Conservation (phyloP, 495 filamentous ascomycete genomes). For the Podospora pseudopauciseta region DNA sequence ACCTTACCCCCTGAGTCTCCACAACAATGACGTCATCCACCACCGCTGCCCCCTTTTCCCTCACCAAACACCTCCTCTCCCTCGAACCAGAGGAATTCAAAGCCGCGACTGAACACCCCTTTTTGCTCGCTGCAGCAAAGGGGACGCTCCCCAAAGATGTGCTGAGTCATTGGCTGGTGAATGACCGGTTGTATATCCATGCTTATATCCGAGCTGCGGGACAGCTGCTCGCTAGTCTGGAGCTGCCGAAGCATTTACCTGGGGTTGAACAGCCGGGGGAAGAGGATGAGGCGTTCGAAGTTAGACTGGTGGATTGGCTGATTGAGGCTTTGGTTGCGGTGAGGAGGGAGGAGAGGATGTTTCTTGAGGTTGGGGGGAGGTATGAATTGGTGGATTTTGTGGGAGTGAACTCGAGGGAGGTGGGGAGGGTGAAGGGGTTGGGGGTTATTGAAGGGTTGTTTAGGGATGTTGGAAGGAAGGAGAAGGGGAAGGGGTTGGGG, state of each 20-base stretch:
- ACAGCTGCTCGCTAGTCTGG: constrained; percentile 59
- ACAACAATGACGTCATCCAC: not conserved
- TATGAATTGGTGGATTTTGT: constrained; percentile 53
- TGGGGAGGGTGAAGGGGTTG: constrained; percentile 28
- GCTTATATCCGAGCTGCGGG: constrained; percentile 65
- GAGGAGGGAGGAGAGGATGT: constrained; percentile 63
- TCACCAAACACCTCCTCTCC: constrained; percentile 52
- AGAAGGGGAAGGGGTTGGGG: not conserved
- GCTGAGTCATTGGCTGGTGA: constrained; percentile 67
- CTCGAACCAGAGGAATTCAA: constrained; percentile 41
- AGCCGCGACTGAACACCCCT: constrained; percentile 61
- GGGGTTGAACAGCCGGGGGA: constrained; percentile 7
- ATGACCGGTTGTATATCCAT: constrained; percentile 73
- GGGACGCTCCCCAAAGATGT: constrained; percentile 55
- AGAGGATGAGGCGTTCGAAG: constrained; percentile 35
- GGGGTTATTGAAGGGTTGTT: constrained; percentile 39
- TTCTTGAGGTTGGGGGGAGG: constrained; percentile 59
- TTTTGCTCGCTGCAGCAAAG: constrained; percentile 63
- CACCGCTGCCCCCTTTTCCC: constrained; percentile 24
- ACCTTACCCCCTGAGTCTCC: not conserved
- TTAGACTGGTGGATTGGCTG: constrained; percentile 56
- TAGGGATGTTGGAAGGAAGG: constrained; percentile 10
- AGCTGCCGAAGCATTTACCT: constrained; percentile 45
- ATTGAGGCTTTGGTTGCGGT: constrained; percentile 62
- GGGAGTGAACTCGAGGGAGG: constrained; percentile 16